Percentiles rank a stretch among this genome's conserved stretches.
Conservation (phyloP, 768 basidiomycete genomes). For the Daedalea quercina region DNA sequence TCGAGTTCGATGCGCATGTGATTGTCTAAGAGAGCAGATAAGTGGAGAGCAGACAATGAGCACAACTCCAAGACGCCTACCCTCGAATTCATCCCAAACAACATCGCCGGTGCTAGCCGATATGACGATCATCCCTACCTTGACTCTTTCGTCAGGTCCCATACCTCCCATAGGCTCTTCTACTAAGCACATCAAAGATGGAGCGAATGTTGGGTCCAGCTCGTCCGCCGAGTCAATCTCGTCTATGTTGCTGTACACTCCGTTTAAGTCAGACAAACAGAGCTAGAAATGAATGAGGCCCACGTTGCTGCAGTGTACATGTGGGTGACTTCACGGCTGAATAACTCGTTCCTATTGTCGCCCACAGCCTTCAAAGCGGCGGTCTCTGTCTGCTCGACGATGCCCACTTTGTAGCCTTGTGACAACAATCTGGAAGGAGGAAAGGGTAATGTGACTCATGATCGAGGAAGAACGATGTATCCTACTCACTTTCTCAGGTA, state of each 20-base stretch:
- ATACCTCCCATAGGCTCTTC: constrained; percentile 40
- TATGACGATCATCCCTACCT: constrained; percentile 70
- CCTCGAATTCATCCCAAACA: constrained; percentile 87
- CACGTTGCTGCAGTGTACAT: constrained; percentile 87
- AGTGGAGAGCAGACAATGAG: background rate
- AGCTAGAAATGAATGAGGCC: constrained; percentile 22
- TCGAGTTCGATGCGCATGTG: constrained; percentile 87
- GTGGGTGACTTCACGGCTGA: constrained; percentile 67
- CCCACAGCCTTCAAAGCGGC: constrained; percentile 83
- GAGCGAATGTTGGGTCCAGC: constrained; percentile 45
- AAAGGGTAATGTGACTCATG: background rate
- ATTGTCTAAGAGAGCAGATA: constrained; percentile 43
- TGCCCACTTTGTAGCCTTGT: constrained; percentile 76
- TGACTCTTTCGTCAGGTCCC: constrained; percentile 37
- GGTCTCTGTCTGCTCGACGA: constrained; percentile 79
- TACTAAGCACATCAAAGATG: constrained; percentile 73
- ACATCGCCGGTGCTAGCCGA: constrained; percentile 90
- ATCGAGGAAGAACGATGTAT: background rate
- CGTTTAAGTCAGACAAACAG: background rate
- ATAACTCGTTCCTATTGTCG: constrained; percentile 67
- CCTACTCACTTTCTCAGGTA: constrained; percentile 65
- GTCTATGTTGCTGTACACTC: constrained; percentile 69
- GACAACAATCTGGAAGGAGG: constrained; percentile 52
- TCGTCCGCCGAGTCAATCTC: constrained; percentile 61
- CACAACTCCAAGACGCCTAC: constrained; percentile 27